Evolutionary conservation across 371 early-diverging fungal genomes (phyloP), one percentile per base, ranked within the genome.

Genomic region (Mortierella polycephala): DNA sequence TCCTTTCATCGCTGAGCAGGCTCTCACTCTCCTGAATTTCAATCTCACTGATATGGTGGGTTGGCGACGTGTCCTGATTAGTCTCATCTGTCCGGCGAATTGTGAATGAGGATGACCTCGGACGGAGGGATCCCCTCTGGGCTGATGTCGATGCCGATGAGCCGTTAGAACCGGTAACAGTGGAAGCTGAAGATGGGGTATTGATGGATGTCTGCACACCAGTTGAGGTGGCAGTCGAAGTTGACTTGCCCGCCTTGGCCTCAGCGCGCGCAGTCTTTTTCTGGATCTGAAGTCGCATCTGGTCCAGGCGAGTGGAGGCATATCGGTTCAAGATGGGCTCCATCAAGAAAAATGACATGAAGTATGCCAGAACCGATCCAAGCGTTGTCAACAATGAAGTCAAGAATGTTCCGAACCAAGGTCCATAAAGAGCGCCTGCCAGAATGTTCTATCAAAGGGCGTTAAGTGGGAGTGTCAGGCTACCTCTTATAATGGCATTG

Each of bases 401-500:
- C 61, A 82, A 59, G 8, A 82, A 14, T 0, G 81, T 82, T 12
- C 81, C 82, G 49, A 71, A 66, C 68, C 80, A 70, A 14, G 82
- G 75, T 51, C 82, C 82, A 64, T 82, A 82, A 11, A 82, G 50
- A 14, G 82, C 82, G 11, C 82, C 82, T 13, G 82, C 82, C 54
- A 82, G 54, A 45, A 82, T 71, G 46, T 82, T 82, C 82, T 82
- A 54, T 39, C 18, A 51, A 37, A n/a, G 18, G 49, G 42, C 42
- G 42, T n/a, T 50, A n/a, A 42, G 45, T 8, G 21, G 39, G 30
- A 30, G 30, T 30, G 30, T 30, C 30, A 30, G 30, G 30, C 30
- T 30, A 30, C 30, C 30, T 30, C 30, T 1, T 30, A 30, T 30
- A 12, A 51, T 54, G 12, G 30, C 12, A 46, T 47, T 30, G 51